Percentiles rank a stretch among this genome's conserved stretches.
These are phyloP conservation scores for Closterium sp. DNA, from an alignment of 139 green algal genomes.

Conservation along the genomic window DNA sequence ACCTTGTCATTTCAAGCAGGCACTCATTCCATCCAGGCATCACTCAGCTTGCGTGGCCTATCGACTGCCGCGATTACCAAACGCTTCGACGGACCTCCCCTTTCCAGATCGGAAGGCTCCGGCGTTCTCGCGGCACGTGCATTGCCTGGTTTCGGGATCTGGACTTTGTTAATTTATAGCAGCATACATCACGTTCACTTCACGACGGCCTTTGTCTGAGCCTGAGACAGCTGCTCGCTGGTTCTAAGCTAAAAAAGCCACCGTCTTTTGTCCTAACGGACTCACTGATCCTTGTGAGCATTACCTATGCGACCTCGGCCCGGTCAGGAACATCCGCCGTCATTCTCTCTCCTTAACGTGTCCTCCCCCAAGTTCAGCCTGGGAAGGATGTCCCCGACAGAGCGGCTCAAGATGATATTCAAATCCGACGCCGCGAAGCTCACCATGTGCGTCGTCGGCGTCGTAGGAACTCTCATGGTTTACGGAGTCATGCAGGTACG, in stretches of 20 bases:
- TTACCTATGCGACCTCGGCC: neutral
- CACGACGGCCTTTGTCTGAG: neutral
- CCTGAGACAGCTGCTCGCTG: neutral
- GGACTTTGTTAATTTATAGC: neutral
- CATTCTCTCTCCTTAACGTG: neutral
- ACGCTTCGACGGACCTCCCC: too few species aligned
- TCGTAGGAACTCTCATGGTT: constrained; percentile 72
- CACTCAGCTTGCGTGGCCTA: neutral
- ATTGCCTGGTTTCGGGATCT: neutral
- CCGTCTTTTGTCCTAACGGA: neutral
- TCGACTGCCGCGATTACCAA: neutral
- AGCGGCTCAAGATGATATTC: neutral
- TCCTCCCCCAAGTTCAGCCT: neutral
- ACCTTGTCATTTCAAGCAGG: neutral
- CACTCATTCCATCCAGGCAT: neutral
- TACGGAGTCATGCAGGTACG: constrained; percentile 80
- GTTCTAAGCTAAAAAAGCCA: neutral
- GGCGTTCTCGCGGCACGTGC: neutral
- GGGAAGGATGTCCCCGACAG: neutral
- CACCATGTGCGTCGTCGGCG: constrained; percentile 45
- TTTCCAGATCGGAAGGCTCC: neutral
- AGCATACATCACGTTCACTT: neutral
- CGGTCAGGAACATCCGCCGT: neutral
- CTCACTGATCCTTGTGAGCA: neutral
- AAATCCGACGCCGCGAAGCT: constrained; percentile 29